A percentile compares a stretch with the other conserved stretches of the same genome.
phyloP scores from a whole-genome alignment of 176 grass and related monocot species.

The Eleusine coracana region DNA sequence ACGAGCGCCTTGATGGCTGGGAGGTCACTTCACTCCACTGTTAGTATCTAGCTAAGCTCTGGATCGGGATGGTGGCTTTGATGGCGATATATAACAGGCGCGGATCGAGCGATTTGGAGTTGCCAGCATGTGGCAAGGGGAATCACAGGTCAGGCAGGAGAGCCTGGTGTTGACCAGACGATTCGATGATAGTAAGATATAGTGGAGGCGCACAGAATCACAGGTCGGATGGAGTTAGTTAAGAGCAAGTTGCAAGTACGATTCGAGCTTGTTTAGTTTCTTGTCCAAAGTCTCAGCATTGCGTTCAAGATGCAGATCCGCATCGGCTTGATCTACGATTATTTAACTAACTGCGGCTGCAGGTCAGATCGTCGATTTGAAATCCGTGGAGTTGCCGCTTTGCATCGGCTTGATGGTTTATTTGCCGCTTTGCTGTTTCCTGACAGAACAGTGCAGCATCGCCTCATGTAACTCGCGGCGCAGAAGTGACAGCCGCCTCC shows the following conservation, averaged over 20 bases:
- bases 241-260: conserved; percentile 22
- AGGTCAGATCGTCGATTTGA: background rate
- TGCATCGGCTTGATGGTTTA: no score
- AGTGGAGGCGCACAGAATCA: conserved; percentile 21
- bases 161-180: conserved; percentile 35
- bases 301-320: conserved; percentile 28
- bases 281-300: background rate
- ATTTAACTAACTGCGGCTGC: background rate
- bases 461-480: background rate
- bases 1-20: background rate
- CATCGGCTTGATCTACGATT: background rate
- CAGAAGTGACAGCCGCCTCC: background rate
- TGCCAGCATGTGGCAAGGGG: conserved; percentile 27
- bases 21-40: background rate
- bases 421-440: background rate
- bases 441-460: background rate
- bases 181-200: conserved; percentile 3
- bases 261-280: background rate
- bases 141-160: conserved; percentile 8
- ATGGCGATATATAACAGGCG: conserved; percentile 33
- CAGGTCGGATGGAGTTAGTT: background rate
- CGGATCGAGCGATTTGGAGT: background rate
- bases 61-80: background rate
- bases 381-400: background rate
- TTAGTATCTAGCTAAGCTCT: background rate